phyloP scores from a whole-genome alignment of 2,329 filamentous ascomycete genomes.

The Curvularia sp. region DNA sequence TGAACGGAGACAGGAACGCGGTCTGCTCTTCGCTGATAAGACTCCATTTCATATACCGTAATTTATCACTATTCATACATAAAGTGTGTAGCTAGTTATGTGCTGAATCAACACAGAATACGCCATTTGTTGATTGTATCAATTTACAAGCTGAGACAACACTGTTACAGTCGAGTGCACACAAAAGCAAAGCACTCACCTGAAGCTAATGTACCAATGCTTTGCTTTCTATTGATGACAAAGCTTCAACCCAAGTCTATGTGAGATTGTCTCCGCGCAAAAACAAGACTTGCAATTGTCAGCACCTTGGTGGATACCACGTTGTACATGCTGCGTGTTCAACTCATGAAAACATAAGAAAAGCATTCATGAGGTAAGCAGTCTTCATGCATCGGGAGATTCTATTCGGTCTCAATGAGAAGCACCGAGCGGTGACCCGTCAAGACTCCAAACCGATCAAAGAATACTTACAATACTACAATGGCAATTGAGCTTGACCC shows the following conservation, averaged over 20 bases:
- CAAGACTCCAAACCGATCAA: neutral
- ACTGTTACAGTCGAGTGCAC: neutral
- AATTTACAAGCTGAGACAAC: neutral
- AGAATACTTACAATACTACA: neutral
- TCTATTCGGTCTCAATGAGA: neutral
- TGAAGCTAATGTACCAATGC: neutral
- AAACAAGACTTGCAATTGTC: neutral
- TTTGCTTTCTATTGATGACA: neutral
- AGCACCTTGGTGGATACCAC: neutral
- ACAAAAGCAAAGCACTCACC: neutral
- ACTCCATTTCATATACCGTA: too few species aligned
- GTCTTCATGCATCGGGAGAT: neutral
- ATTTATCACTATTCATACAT: neutral
- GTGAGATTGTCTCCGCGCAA: neutral
- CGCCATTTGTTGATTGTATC: neutral
- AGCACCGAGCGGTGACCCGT: neutral
- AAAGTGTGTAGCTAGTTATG: neutral
- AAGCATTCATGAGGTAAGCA: neutral
- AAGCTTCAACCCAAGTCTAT: neutral
- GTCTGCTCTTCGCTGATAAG: too few species aligned
- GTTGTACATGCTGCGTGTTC: neutral
- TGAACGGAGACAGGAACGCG: too few species aligned
- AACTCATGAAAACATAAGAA: neutral
- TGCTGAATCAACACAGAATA: neutral
- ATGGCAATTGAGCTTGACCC: neutral